A percentile compares a stretch with the other conserved stretches of the same genome.
Evolutionary conservation across 2,329 filamentous ascomycete genomes (phyloP).

Genomic region (Alternaria dauci): DNA sequence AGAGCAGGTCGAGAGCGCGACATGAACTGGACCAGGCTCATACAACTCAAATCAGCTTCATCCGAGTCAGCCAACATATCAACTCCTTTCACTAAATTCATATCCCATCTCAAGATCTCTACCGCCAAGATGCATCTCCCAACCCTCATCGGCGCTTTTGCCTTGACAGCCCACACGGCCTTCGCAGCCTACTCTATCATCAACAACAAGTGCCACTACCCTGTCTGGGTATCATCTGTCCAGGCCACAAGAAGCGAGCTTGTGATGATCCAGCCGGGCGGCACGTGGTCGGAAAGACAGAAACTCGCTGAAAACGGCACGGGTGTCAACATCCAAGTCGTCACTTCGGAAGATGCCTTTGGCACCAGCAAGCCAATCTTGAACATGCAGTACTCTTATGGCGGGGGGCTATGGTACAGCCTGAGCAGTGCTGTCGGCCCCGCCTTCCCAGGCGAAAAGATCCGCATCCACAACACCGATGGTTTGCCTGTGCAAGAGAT

Average conservation of each 20-base stretch:
- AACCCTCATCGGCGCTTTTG: slow-evolving; percentile 23
- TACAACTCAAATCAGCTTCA: background rate
- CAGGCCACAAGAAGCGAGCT: slow-evolving; percentile 6
- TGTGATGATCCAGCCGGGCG: slow-evolving; percentile 9
- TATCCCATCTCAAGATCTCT: background rate
- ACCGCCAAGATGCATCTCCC: slow-evolving; percentile 27
- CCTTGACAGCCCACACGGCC: slow-evolving; percentile 21
- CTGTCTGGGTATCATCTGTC: slow-evolving; percentile 36
- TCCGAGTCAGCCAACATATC: background rate
- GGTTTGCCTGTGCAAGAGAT: slow-evolving; percentile 17
- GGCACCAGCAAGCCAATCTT: slow-evolving; percentile 28
- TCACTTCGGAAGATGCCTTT: slow-evolving; percentile 19
- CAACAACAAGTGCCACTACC: slow-evolving; percentile 37
- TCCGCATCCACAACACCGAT: slow-evolving; percentile 22
- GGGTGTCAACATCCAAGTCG: slow-evolving; percentile 38
- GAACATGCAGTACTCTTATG: slow-evolving; percentile 33
- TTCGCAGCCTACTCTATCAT: slow-evolving; percentile 26
- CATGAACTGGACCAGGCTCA: slow-evolving; percentile 1
- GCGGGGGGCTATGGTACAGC: slow-evolving; percentile 35
- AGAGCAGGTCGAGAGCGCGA: slow-evolving; percentile 9
- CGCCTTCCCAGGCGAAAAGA: slow-evolving; percentile 29
- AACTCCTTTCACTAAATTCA: background rate
- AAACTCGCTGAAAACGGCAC: slow-evolving; percentile 23
- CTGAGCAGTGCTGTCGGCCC: slow-evolving; percentile 25
- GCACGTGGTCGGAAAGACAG: slow-evolving; percentile 23